A percentile compares a stretch with the other conserved stretches of the same genome.
phyloP scores from a whole-genome alignment of 352 stramenopile species.

The Aphanomyces invadans region DNA sequence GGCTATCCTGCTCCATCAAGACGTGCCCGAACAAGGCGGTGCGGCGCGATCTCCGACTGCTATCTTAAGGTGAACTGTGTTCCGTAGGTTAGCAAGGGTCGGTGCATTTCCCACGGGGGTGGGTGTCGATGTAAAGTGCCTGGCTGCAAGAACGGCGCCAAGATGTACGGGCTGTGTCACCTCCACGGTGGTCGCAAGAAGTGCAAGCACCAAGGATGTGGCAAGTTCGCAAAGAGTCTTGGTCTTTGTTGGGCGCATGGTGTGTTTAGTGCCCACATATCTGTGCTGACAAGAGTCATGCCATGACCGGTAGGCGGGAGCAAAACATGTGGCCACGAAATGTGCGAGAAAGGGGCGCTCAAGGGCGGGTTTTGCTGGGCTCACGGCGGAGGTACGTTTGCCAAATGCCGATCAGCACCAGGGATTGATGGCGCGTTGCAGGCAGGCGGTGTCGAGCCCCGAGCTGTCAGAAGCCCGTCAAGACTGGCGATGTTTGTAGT shows the following conservation, averaged over 20 bases:
- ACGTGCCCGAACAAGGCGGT: constrained; percentile 23
- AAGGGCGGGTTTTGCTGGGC: constrained; percentile 71
- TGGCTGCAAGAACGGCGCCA: constrained; percentile 23
- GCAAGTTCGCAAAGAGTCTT: constrained; percentile 67
- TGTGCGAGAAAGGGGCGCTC: constrained; percentile 61
- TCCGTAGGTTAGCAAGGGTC: constrained; percentile 22
- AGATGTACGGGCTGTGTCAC: constrained; percentile 27
- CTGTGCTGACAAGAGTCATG: constrained; percentile 11
- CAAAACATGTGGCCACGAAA: constrained; percentile 14
- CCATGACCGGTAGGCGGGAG: constrained; percentile 23
- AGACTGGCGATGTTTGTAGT: background rate
- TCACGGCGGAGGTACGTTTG: constrained; percentile 43
- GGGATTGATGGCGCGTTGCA: background rate
- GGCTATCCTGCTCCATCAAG: constrained; percentile 16
- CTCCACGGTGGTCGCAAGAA: constrained; percentile 37
- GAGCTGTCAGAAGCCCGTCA: constrained; percentile 23
- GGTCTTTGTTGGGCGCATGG: constrained; percentile 77
- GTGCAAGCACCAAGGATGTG: constrained; percentile 52
- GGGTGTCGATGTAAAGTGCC: constrained; percentile 19
- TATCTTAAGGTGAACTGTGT: too few species aligned
- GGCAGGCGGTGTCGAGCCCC: constrained; percentile 14
- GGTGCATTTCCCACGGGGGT: constrained; percentile 20
- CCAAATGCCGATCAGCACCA: background rate
- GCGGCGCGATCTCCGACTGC: background rate
- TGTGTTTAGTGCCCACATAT: constrained; percentile 43